Percentiles rank a stretch among this genome's conserved stretches.
Evolutionary conservation across 192 early-diverging fungal species (phyloP).

Genomic region (Gaertneriomyces sp.): DNA sequence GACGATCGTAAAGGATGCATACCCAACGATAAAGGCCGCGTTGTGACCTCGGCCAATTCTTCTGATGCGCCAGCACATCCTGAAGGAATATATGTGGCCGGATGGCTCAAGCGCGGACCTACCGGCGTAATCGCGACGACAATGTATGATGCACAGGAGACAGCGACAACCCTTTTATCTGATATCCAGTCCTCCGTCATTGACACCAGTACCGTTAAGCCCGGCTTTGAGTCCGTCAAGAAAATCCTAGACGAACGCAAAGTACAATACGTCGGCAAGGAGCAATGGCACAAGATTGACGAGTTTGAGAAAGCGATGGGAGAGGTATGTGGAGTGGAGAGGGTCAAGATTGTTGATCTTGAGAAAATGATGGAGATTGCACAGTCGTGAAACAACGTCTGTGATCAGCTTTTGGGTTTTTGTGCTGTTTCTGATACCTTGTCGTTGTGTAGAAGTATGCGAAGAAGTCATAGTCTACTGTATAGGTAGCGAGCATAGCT

Average conservation of each 20-base stretch:
- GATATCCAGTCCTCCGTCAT: slow-evolving; percentile 32
- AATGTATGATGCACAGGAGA: slow-evolving; percentile 90
- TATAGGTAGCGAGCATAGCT: no score
- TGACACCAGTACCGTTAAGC: not conserved
- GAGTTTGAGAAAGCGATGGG: slow-evolving; percentile 67
- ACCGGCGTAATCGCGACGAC: slow-evolving; percentile 91
- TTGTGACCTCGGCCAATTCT: slow-evolving; percentile 40
- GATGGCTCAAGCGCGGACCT: slow-evolving; percentile 96
- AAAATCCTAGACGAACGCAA: slow-evolving; percentile 16
- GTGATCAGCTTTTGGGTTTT: no score
- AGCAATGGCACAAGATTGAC: slow-evolving; percentile 83
- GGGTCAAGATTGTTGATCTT: slow-evolving; percentile 68
- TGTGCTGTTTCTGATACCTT: no score
- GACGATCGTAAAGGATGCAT: slow-evolving; percentile 62
- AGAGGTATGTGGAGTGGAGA: slow-evolving; percentile 60
- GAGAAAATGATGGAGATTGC: slow-evolving; percentile 25
- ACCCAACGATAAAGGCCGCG: slow-evolving; percentile 79
- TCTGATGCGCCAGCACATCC: not conserved
- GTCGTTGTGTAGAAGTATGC: no score
- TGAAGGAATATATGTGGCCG: slow-evolving; percentile 80
- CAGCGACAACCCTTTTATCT: slow-evolving; percentile 68
- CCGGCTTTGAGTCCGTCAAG: slow-evolving; percentile 17
- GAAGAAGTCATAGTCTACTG: no score
- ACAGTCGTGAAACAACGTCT: no score
- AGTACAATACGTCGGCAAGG: slow-evolving; percentile 52